Conservation (phyloP, 495 filamentous ascomycete species). For the Aspergillus campestris region DNA sequence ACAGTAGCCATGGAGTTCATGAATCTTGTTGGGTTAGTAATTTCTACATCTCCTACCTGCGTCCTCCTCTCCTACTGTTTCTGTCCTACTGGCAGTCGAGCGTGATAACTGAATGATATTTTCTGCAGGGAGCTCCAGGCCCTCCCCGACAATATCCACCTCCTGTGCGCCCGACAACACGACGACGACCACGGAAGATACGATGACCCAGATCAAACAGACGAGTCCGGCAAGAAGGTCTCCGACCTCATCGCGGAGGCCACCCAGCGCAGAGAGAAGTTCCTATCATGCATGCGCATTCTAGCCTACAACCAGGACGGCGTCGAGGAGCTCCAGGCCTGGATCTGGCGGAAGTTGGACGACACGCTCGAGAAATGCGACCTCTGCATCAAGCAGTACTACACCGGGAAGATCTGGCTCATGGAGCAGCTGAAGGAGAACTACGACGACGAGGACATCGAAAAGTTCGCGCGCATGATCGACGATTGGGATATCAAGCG, state of each 20-base stretch:
- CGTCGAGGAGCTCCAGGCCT: slow-evolving; percentile 48
- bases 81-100: neutral
- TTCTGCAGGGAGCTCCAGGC: slow-evolving; percentile 32
- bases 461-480: slow-evolving; percentile 43
- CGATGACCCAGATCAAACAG: slow-evolving; percentile 32
- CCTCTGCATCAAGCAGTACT: slow-evolving; percentile 71
- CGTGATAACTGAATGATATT: neutral
- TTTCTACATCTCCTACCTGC: neutral
- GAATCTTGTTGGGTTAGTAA: slow-evolving; percentile 32
- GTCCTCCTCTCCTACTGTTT: neutral
- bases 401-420: slow-evolving; percentile 58
- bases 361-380: slow-evolving; percentile 61
- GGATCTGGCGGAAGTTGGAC: slow-evolving; percentile 48
- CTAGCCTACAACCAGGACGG: slow-evolving; percentile 57
- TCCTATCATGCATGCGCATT: slow-evolving; percentile 57
- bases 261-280: slow-evolving; percentile 45
- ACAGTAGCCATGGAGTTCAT: slow-evolving; percentile 33
- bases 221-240: slow-evolving; percentile 22
- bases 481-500: slow-evolving; percentile 53
- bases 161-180: slow-evolving; percentile 40
- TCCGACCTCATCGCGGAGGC: slow-evolving; percentile 38
- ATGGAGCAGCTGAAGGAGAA: slow-evolving; percentile 52
- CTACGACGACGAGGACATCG: slow-evolving; percentile 57
- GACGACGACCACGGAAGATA: slow-evolving; percentile 48
- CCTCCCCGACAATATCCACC: slow-evolving; percentile 38